Evolutionary conservation across 2,329 filamentous ascomycete genomes (phyloP), one percentile per base, ranked within the genome.

Genomic region (Microsporum audouinii): DNA sequence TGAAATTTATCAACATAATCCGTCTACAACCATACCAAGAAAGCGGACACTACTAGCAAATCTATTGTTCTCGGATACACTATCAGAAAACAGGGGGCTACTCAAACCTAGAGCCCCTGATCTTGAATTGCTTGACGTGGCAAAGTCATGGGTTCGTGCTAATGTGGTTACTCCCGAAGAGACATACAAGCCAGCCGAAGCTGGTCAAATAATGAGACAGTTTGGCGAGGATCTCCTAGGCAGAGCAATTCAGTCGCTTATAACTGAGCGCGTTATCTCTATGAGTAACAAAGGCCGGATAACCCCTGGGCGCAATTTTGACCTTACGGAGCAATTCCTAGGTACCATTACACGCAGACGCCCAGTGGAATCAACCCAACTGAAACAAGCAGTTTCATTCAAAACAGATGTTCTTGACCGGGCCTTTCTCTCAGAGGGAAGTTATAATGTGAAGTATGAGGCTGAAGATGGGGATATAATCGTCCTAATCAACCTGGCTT

Each of bases 121-220:
- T 67, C 36, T 69, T 12, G 63, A 67, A 17, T 66, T 67, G 8
- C 64, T 76, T 2, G 71, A 75, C 2, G 66, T 72, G 5, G 76
- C 73, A 41, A 78, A 77, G 67, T 73, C 73, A n/a, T 80, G 76
- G 76, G 72, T 79, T 53, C 74, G 78, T 10, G 76, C 78, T 23
- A 79, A 78, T 45, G 67, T 78, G 33, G 67, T 78, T 38, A 77
- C 78, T 0, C 70, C 73, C 1, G 72, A 77, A 55, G 70, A 74
- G 23, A 70, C 67, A 1, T 80, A 79, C 64, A 65, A 73, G 41
- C 65, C 75, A 0, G 61, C 60, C 2, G 68, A 73, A n/a, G 77
- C 78, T 60, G 62, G 68, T 23, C 39, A 72, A 65, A 66, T 70
- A 61, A 65, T 77, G 8, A 64, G 64, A 5, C 65, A 61, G 2